These are phyloP conservation scores for Neurospora sp. DNA, from an alignment of 2,329 filamentous ascomycete species.

Conservation along the genomic window DNA sequence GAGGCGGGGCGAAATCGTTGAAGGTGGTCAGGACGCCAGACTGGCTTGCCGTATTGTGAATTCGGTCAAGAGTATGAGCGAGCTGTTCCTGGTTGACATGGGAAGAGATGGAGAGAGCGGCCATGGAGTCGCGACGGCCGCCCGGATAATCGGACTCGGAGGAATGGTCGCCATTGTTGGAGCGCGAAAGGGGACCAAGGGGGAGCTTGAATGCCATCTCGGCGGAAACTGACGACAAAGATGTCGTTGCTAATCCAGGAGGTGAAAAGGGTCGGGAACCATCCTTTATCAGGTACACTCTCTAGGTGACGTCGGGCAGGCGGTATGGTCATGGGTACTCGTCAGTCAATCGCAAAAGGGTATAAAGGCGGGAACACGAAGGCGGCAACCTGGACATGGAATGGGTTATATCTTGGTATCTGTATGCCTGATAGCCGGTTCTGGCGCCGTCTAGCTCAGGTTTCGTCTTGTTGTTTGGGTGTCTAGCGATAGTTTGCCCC, in stretches of 20 bases:
- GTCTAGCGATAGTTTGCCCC: background rate
- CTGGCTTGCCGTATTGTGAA: constrained; percentile 81
- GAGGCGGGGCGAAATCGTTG: constrained; percentile 73
- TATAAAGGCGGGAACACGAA: background rate
- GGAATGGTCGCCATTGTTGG: background rate
- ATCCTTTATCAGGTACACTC: background rate
- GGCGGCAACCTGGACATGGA: background rate
- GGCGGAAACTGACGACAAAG: background rate
- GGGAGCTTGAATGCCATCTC: background rate
- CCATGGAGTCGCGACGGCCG: constrained; percentile 28
- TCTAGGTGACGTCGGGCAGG: background rate
- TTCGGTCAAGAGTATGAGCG: constrained; percentile 71
- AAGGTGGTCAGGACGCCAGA: constrained; percentile 82
- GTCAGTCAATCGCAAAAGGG: background rate
- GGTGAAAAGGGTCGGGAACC: background rate
- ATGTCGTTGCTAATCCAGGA: background rate
- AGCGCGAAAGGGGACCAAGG: background rate
- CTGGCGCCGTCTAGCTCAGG: background rate
- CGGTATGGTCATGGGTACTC: background rate
- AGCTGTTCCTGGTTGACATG: constrained; percentile 64
- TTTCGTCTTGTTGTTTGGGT: background rate
- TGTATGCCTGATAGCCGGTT: background rate
- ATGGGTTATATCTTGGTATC: background rate
- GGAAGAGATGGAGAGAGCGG: constrained; percentile 36
- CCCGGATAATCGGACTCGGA: background rate